Conservation (phyloP, 2,329 filamentous ascomycete genomes). For the Rhinocladiella similis region DNA sequence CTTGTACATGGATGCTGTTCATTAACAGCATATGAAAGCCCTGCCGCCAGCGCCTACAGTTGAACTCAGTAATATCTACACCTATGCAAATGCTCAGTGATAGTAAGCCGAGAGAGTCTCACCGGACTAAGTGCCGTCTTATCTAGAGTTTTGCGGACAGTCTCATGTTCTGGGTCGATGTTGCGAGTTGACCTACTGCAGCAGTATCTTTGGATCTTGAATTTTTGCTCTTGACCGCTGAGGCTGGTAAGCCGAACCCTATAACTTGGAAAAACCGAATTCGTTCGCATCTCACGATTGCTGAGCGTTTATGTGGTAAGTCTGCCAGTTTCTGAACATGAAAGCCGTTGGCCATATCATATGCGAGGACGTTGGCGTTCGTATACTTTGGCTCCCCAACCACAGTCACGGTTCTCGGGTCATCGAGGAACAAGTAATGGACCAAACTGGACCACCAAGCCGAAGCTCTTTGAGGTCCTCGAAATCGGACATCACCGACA, state of each 20-base stretch:
- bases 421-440: slow-evolving; percentile 61
- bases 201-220: not conserved
- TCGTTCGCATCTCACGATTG: slow-evolving; percentile 63
- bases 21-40: no score
- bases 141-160: no score
- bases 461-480: slow-evolving; percentile 56
- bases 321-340: slow-evolving; percentile 72
- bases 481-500: slow-evolving; percentile 57
- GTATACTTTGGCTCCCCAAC: slow-evolving; percentile 70
- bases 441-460: slow-evolving; percentile 60
- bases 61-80: no score
- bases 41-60: no score
- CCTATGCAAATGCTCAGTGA: no score
- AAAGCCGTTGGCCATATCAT: slow-evolving; percentile 74
- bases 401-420: slow-evolving; percentile 55
- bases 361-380: slow-evolving; percentile 68
- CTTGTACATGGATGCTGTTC: no score
- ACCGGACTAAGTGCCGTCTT: no score
- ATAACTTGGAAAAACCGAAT: slow-evolving; percentile 68
- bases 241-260: slow-evolving; percentile 4
- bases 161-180: not conserved
- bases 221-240: not conserved
- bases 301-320: slow-evolving; percentile 69
- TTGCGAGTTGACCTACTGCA: no score
- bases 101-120: no score